phyloP scores from a whole-genome alignment of 2,329 filamentous ascomycete genomes.

The Fusarium sarcochroum region DNA sequence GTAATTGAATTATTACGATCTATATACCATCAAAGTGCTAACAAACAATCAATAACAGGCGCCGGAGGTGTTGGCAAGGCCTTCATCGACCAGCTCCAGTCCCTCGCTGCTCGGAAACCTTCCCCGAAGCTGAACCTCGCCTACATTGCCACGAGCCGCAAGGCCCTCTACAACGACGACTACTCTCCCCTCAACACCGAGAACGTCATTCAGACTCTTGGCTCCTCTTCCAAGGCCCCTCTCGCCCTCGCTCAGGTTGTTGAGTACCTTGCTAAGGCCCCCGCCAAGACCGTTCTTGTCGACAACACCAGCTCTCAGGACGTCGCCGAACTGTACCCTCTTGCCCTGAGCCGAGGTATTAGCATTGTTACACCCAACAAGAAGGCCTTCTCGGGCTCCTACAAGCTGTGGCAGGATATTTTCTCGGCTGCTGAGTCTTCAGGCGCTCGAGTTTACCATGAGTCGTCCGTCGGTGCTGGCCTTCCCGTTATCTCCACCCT shows the following conservation, averaged over 20 bases:
- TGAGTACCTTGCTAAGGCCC: constrained; percentile 82
- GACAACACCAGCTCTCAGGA: constrained; percentile 96
- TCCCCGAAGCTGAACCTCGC: constrained; percentile 81
- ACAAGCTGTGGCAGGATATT: constrained; percentile 88
- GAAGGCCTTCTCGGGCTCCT: constrained; percentile 91
- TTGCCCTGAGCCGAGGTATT: constrained; percentile 84
- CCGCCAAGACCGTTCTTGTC: constrained; percentile 84
- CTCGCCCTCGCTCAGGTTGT: constrained; percentile 78
- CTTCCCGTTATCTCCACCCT: constrained; percentile 94
- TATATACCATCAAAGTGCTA: constrained; percentile 12
- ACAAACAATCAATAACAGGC: constrained; percentile 65
- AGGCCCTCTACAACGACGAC: constrained; percentile 81
- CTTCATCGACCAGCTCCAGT: constrained; percentile 86
- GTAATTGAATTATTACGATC: constrained; percentile 49
- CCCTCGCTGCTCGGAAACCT: constrained; percentile 75
- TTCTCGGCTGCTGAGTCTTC: constrained; percentile 78
- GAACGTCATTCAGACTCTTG: constrained; percentile 73
- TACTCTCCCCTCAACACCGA: constrained; percentile 77
- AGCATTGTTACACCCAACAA: constrained; percentile 98
- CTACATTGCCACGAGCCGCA: constrained; percentile 88
- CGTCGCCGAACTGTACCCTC: constrained; percentile 86
- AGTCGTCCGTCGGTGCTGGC: constrained; percentile 93
- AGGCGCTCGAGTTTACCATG: constrained; percentile 91
- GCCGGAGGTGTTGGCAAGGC: constrained; percentile 93
- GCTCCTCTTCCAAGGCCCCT: constrained; percentile 73